Evolutionary conservation across 768 basidiomycete genomes (phyloP).

Genomic region (Naganishia randhawae): DNA sequence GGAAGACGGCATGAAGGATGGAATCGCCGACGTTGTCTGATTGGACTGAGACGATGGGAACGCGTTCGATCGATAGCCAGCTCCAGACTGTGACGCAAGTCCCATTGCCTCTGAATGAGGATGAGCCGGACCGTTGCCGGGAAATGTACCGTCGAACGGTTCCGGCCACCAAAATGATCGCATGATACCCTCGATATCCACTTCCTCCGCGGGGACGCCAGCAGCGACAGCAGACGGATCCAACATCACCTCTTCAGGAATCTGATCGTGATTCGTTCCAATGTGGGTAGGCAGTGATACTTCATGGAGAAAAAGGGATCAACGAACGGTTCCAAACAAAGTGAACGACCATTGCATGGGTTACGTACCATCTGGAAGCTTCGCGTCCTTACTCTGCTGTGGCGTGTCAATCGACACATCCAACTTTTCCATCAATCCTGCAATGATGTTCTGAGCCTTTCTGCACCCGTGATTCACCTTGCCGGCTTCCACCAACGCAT

Average conservation of each 20-base stretch:
- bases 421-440: conserved; percentile 28
- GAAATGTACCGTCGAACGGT: not conserved
- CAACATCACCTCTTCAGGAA: not conserved
- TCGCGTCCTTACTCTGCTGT: not conserved
- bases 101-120: not conserved
- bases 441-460: conserved; percentile 32
- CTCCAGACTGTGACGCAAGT: not conserved
- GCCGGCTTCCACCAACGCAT: conserved; percentile 32
- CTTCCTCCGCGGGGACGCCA: not conserved
- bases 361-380: conserved; percentile 2
- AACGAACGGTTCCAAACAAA: not conserved
- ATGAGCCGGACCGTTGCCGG: not conserved
- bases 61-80: not conserved
- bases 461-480: conserved; percentile 32
- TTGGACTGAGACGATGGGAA: not conserved
- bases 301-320: not conserved
- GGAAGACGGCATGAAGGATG: not conserved
- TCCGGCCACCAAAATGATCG: conserved; percentile 21
- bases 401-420: conserved; percentile 18
- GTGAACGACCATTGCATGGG: not conserved
- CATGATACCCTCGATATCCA: conserved; percentile 19
- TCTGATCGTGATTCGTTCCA: not conserved
- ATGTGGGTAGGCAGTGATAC: not conserved
- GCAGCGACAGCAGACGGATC: not conserved
- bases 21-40: not conserved